Evolutionary conservation across 78 protist genomes (phyloP).

Genomic region (Isochrysis galbana): DNA sequence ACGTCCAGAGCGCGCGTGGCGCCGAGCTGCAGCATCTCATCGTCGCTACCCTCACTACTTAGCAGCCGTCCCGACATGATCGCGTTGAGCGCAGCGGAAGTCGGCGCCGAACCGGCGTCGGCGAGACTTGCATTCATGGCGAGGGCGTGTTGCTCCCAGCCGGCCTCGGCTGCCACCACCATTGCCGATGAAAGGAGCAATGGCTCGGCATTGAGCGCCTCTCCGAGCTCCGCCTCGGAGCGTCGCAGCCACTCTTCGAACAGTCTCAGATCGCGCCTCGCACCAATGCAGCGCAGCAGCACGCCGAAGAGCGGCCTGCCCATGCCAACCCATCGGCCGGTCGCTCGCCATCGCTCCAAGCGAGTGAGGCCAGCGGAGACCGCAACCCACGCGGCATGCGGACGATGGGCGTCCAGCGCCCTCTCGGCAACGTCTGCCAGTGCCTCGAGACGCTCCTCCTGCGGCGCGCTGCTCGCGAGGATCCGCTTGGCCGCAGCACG

Average conservation of each 20-base stretch:
- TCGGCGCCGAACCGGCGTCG: neutral
- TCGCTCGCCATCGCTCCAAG: neutral
- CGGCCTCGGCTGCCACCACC: neutral
- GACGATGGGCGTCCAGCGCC: neutral
- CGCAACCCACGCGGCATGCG: neutral
- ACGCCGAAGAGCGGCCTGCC: neutral
- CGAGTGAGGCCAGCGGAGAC: neutral
- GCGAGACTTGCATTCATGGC: neutral
- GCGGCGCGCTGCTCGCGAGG: neutral
- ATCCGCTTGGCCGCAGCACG: neutral
- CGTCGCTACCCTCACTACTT: neutral
- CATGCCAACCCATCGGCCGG: too few relatives aligned
- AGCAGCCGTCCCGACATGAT: neutral
- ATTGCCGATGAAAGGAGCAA: neutral
- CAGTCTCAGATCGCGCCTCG: neutral
- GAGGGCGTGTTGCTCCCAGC: neutral
- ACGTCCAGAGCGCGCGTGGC: neutral
- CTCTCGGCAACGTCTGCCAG: neutral
- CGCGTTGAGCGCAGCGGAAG: constrained; percentile 5
- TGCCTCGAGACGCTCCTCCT: neutral
- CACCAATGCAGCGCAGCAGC: neutral
- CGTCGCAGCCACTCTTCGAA: neutral
- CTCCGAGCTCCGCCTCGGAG: neutral
- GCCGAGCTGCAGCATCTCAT: neutral
- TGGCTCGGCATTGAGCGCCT: neutral